Evolutionary conservation across 345 rosid genomes (phyloP).

Genomic region (Balakata baccata): DNA sequence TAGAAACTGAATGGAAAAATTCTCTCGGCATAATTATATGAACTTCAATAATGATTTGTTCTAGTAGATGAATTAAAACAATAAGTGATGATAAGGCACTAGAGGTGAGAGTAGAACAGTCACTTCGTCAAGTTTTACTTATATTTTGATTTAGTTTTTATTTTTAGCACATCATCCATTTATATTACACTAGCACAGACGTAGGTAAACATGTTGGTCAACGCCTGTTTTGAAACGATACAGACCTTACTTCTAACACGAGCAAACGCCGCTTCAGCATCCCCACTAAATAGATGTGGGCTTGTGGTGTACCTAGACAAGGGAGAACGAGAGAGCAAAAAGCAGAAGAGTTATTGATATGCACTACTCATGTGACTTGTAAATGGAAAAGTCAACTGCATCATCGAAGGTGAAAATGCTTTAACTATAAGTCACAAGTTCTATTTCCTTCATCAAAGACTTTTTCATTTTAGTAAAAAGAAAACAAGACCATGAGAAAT

Average conservation of each 20-base stretch:
- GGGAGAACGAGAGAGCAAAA: constrained; percentile 7
- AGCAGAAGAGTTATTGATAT: not conserved
- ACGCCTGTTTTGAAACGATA: constrained; percentile 11
- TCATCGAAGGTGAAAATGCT: not conserved
- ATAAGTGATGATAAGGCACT: not conserved
- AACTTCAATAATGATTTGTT: not conserved
- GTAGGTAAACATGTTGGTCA: not conserved
- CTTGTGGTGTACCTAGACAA: constrained; percentile 81
- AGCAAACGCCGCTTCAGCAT: constrained; percentile 72
- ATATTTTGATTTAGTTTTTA: not conserved
- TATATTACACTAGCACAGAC: not conserved
- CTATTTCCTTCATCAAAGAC: not conserved
- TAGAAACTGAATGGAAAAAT: not conserved
- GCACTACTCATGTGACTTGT: not conserved
- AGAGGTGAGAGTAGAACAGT: not conserved
- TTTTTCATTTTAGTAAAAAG: not conserved
- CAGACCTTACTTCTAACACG: constrained; percentile 81
- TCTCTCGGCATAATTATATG: not conserved
- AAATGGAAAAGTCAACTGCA: not conserved
- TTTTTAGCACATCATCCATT: not conserved
- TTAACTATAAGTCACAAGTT: constrained; percentile 5
- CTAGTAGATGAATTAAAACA: not conserved
- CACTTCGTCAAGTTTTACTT: not conserved
- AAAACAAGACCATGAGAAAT: constrained; percentile 24
- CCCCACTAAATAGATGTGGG: constrained; percentile 85